phyloP scores from a whole-genome alignment of 2,329 filamentous ascomycete species.

The Paracamarosporium sp. region DNA sequence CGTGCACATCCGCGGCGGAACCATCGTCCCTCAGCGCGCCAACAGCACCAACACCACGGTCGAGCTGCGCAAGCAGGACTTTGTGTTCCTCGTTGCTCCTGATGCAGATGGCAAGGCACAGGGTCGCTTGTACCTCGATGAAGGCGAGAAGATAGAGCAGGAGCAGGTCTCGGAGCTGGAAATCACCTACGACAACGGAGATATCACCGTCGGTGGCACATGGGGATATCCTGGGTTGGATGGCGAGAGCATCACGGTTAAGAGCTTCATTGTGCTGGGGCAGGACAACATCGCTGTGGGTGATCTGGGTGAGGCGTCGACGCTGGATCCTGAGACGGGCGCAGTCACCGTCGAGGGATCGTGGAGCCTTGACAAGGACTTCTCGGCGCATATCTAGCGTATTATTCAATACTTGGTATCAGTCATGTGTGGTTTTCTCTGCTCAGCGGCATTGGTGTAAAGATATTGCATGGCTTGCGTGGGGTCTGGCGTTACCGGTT shows the following conservation, averaged over 20 bases:
- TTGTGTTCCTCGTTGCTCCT: slow-evolving; percentile 74
- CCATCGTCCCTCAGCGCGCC: slow-evolving; percentile 67
- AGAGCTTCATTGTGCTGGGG: slow-evolving; percentile 36
- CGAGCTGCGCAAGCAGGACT: slow-evolving; percentile 69
- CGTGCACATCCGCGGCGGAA: slow-evolving; percentile 71
- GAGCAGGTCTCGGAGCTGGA: slow-evolving; percentile 61
- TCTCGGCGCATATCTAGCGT: slow-evolving; percentile 25
- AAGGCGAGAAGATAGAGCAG: slow-evolving; percentile 73
- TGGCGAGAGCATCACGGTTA: slow-evolving; percentile 35
- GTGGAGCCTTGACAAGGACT: slow-evolving; percentile 34
- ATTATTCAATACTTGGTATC: background rate
- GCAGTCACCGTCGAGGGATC: slow-evolving; percentile 31
- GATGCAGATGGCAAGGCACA: slow-evolving; percentile 66
- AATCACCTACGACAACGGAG: slow-evolving; percentile 65
- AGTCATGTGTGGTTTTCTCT: background rate
- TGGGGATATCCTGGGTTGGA: slow-evolving; percentile 48
- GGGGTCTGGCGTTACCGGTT: background rate
- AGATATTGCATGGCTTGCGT: background rate
- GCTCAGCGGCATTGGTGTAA: background rate
- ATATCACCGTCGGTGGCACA: slow-evolving; percentile 52
- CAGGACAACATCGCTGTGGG: slow-evolving; percentile 14
- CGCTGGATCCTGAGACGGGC: slow-evolving; percentile 16
- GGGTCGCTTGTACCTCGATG: slow-evolving; percentile 78
- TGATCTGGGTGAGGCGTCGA: slow-evolving; percentile 19
- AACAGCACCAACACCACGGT: slow-evolving; percentile 66